phyloP scores from a whole-genome alignment of 805 yeast species.

The Metschnikowia colocasiae region DNA sequence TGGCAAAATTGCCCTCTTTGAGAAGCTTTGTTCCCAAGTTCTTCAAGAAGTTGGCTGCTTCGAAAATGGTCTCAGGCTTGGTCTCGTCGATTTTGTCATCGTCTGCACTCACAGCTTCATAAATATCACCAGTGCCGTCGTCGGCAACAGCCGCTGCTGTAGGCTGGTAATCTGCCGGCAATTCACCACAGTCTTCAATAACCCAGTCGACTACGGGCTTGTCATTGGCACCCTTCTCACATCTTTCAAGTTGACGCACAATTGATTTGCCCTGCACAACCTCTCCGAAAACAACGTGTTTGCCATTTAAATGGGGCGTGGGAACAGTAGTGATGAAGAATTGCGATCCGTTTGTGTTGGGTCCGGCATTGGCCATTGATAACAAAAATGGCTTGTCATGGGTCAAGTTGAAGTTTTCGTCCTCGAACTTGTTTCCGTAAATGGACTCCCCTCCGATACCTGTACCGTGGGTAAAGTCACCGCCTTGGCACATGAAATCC shows the following conservation, averaged over 20 bases:
- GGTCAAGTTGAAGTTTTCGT: conserved; percentile 74
- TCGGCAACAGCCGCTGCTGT: conserved; percentile 45
- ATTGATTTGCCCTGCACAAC: conserved; percentile 77
- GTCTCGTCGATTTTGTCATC: conserved; percentile 61
- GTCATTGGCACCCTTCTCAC: conserved; percentile 62
- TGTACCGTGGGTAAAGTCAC: conserved; percentile 69
- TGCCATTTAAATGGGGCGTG: conserved; percentile 87
- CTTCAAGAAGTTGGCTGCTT: conserved; percentile 63
- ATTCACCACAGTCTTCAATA: conserved; percentile 74
- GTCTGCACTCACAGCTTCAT: conserved; percentile 72
- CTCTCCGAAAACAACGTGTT: conserved; percentile 93
- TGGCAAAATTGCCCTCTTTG: conserved; percentile 56
- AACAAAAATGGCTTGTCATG: conserved; percentile 84
- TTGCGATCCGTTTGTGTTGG: conserved; percentile 97
- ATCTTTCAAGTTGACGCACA: conserved; percentile 73
- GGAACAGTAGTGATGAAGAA: conserved; percentile 91
- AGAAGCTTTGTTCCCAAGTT: conserved; percentile 73
- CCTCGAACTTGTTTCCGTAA: conserved; percentile 82
- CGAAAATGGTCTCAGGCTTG: conserved; percentile 61
- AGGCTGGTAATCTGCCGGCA: conserved; percentile 57
- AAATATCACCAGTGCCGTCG: conserved; percentile 83
- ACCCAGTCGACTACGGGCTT: conserved; percentile 68
- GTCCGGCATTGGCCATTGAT: conserved; percentile 98
- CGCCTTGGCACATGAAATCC: conserved; percentile 91
- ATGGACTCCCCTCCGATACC: conserved; percentile 93